Percentiles rank a stretch among this genome's conserved stretches.
phyloP scores from a whole-genome alignment of 2,329 filamentous ascomycete genomes.

The Fusarium tricinctum region DNA sequence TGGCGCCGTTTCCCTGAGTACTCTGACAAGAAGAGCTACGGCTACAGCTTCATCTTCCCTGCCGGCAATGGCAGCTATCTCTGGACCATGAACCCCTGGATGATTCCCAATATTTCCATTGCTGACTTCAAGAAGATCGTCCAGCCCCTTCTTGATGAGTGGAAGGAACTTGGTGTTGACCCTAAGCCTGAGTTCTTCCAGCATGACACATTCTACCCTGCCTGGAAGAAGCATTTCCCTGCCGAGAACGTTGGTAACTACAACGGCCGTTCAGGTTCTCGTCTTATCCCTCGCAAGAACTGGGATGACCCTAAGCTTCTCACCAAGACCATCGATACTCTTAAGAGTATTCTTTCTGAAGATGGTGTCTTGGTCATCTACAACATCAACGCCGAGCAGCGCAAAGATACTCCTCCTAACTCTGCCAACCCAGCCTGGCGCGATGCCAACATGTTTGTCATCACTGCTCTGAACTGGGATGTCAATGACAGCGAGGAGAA shows the following conservation, averaged over 20 bases:
- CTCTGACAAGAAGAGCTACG: constrained; percentile 46
- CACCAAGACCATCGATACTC: constrained; percentile 28
- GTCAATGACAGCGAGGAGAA: constrained; percentile 14
- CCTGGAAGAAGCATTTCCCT: constrained; percentile 48
- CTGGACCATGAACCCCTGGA: constrained; percentile 51
- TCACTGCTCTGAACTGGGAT: constrained; percentile 48
- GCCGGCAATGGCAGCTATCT: constrained; percentile 51
- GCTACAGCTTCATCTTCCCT: constrained; percentile 47
- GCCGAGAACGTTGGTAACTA: constrained; percentile 46
- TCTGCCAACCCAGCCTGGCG: constrained; percentile 60
- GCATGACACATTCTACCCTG: constrained; percentile 49
- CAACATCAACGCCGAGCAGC: constrained; percentile 42
- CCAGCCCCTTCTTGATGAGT: constrained; percentile 50
- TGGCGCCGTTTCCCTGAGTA: constrained; percentile 49
- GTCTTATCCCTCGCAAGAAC: constrained; percentile 49
- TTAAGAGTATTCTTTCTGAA: constrained; percentile 24
- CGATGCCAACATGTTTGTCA: constrained; percentile 55
- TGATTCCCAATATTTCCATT: constrained; percentile 47
- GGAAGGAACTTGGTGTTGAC: constrained; percentile 51
- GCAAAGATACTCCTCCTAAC: constrained; percentile 50
- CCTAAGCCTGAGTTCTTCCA: constrained; percentile 47
- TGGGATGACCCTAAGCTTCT: constrained; percentile 32
- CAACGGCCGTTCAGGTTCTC: constrained; percentile 45
- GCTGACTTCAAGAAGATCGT: constrained; percentile 47
- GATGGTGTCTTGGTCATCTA: constrained; percentile 32